Evolutionary conservation across 768 basidiomycete species (phyloP), one percentile per base, ranked within the genome.

Genomic region (Sporobolomyces phaffii): DNA sequence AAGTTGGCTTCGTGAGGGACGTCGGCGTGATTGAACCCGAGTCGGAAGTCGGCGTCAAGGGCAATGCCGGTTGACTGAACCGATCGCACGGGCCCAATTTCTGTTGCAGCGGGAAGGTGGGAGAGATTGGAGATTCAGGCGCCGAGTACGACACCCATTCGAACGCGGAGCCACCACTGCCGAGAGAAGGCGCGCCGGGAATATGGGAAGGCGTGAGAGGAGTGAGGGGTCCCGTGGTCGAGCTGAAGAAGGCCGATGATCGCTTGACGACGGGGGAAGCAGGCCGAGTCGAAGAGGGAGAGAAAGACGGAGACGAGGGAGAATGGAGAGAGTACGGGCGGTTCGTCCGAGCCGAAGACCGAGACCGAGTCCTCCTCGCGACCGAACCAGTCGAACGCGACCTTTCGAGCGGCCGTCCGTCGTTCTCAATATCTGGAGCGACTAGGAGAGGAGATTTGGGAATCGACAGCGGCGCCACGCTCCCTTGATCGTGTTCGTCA

Each of bases 171-270:
- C 26, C 13, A 36, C 45, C 59, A 13, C 22, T 49, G 41, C 56
- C 56, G 31, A 72, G 60, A 1, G 31, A 2, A 1, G 70, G 70
- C 0, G 70, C 70, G 41, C 56, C 63, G 28, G 70, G 70, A 5
- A 72, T 17, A 41, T 72, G 70, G 10, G 70, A 72, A 10, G 70
- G 70, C 20, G 70, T 68, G 44, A 72, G 67, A 11, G 70, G 70
- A 20, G 70, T 68, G 13, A 68, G 51, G 2, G 70, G 70, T 1
- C 66, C 63, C 1, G 60, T 51, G 60, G 45, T 64, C 29, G 47
- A 14, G 52, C 44, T 44, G 38, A 28, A 6, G 54, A 71, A 71
- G 22, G 70, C 70, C 15, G 70, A 71, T 4, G 62, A 31, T 36
- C 70, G 65, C 22, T 41, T 44, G 31, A 70, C 26, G 38, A 49